Conservation (phyloP, 169 alveolate species). For the Cyclospora cayetanensis region DNA sequence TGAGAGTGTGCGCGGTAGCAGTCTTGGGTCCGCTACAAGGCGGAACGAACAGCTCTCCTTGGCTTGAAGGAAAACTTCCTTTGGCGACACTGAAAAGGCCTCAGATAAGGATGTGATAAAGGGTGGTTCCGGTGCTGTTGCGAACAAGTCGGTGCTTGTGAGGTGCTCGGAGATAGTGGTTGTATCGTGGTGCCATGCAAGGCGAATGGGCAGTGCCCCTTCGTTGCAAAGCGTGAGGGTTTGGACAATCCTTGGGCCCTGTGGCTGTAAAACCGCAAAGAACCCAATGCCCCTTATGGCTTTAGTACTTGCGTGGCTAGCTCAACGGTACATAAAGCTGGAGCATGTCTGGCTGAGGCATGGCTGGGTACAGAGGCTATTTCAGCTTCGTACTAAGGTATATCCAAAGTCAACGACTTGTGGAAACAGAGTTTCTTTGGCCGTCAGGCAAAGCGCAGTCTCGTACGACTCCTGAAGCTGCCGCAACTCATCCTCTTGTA, state of each 20-base stretch:
- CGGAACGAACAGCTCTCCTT: neutral
- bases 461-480: neutral
- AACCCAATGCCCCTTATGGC: neutral
- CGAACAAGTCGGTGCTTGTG: neutral
- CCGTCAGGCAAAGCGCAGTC: neutral
- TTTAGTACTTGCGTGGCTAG: neutral
- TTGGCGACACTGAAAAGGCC: slow-evolving; percentile 33
- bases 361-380: neutral
- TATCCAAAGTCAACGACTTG: slow-evolving; percentile 8
- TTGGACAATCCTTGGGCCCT: slow-evolving; percentile 2
- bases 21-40: slow-evolving; percentile 11
- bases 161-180: neutral
- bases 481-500: neutral
- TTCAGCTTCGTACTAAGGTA: neutral
- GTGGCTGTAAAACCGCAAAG: neutral
- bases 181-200: slow-evolving; percentile 11
- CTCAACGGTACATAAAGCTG: neutral
- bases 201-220: slow-evolving; percentile 46
- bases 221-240: slow-evolving; percentile 50
- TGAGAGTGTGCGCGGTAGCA: neutral
- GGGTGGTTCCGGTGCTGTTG: neutral
- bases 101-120: neutral
- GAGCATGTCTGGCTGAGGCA: neutral
- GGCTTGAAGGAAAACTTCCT: neutral
- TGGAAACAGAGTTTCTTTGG: neutral